phyloP scores from a whole-genome alignment of 352 stramenopile species.

The Blastocystis sp. region DNA sequence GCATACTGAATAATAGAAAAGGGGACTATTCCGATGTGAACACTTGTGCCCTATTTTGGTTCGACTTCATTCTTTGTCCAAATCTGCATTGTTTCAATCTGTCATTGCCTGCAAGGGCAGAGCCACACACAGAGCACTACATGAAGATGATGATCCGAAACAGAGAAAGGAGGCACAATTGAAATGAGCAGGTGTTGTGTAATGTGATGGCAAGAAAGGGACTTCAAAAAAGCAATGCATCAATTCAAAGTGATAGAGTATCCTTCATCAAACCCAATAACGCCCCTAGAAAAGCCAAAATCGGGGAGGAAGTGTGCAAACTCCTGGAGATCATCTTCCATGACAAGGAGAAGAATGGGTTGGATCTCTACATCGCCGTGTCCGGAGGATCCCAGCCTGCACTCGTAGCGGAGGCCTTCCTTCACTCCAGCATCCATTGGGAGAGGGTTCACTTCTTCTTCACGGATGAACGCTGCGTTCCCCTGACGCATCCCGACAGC shows the following conservation, averaged over 20 bases:
- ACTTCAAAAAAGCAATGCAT: too few species aligned
- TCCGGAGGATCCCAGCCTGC: conserved; percentile 83
- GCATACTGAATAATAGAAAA: too few species aligned
- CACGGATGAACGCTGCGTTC: conserved; percentile 92
- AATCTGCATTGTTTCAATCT: background rate
- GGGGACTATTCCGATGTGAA: too few species aligned
- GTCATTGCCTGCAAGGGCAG: too few species aligned
- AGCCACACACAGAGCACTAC: too few species aligned
- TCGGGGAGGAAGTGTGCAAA: background rate
- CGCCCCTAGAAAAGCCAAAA: conserved; percentile 4
- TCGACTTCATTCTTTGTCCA: background rate
- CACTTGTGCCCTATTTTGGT: conserved; percentile 22
- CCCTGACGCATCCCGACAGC: conserved; percentile 85
- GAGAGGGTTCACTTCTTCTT: conserved; percentile 95
- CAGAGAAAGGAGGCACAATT: too few species aligned
- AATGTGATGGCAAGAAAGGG: too few species aligned
- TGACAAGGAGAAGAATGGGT: conserved; percentile 65
- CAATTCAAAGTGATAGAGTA: too few species aligned
- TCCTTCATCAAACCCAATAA: too few species aligned
- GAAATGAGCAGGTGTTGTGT: too few species aligned
- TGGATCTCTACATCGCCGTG: conserved; percentile 76
- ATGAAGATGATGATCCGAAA: too few species aligned
- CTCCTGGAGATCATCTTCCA: background rate
- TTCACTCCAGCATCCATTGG: conserved; percentile 79
- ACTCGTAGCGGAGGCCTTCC: conserved; percentile 71